Percentiles rank a stretch among this genome's conserved stretches.
Evolutionary conservation across 352 stramenopile species (phyloP).

Genomic region (Phytopythium chamaehyphon): DNA sequence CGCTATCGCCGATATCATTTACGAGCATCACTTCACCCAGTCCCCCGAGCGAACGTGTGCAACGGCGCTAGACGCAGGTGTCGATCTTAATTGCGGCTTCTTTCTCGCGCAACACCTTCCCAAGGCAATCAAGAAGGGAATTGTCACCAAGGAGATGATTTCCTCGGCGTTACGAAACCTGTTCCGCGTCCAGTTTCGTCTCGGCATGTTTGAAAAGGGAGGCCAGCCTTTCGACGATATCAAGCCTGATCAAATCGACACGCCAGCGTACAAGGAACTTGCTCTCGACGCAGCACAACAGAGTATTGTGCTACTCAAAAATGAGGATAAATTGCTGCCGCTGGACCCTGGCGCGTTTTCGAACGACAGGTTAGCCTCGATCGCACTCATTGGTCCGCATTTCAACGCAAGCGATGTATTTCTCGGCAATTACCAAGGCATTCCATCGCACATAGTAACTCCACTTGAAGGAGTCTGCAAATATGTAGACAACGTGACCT

Average conservation of each 20-base stretch:
- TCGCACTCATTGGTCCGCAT: slow-evolving; percentile 80
- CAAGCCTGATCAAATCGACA: slow-evolving; percentile 45
- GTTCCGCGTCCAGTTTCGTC: slow-evolving; percentile 82
- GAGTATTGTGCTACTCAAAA: slow-evolving; percentile 90
- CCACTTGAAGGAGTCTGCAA: slow-evolving; percentile 43
- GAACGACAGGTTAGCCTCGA: slow-evolving; percentile 8
- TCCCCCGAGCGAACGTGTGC: slow-evolving; percentile 47
- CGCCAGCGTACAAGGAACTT: slow-evolving; percentile 40
- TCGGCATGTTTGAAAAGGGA: slow-evolving; percentile 88
- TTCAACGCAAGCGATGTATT: slow-evolving; percentile 49
- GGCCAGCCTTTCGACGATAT: slow-evolving; percentile 57
- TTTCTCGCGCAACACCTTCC: slow-evolving; percentile 65
- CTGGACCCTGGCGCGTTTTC: slow-evolving; percentile 22
- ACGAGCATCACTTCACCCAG: slow-evolving; percentile 79
- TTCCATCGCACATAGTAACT: slow-evolving; percentile 55
- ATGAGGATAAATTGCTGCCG: slow-evolving; percentile 62
- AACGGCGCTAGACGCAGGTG: slow-evolving; percentile 57
- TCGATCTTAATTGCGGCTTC: slow-evolving; percentile 84
- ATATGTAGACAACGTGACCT: slow-evolving; percentile 24
- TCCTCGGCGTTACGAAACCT: slow-evolving; percentile 69
- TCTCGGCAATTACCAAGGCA: slow-evolving; percentile 77
- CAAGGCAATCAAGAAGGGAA: slow-evolving; percentile 56
- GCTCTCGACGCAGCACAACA: slow-evolving; percentile 65
- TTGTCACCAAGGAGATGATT: slow-evolving; percentile 53
- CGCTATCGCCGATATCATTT: slow-evolving; percentile 76